Evolutionary conservation across 371 early-diverging fungal genomes (phyloP).

Genomic region (Mucor piriformis): DNA sequence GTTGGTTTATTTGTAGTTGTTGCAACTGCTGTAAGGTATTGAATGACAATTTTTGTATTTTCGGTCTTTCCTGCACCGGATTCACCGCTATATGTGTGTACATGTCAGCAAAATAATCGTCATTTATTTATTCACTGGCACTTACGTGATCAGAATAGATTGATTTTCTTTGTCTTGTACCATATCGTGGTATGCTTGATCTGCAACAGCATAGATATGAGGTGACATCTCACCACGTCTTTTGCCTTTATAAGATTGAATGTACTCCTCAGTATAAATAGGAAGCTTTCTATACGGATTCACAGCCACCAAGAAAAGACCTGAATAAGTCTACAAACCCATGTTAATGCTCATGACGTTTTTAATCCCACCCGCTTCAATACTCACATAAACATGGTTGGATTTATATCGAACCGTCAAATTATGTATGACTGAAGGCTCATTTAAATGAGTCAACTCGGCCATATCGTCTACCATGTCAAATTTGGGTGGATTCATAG

Average conservation of each 20-base stretch:
- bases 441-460: conserved; percentile 96
- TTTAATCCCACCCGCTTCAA: too few relatives aligned
- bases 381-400: conserved; percentile 90
- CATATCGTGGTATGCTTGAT: conserved; percentile 96
- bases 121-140: background rate
- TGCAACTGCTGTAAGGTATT: conserved; percentile 94
- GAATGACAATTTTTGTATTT: conserved; percentile 99
- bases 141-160: conserved; percentile 98
- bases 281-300: conserved; percentile 97
- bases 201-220: conserved; percentile 97
- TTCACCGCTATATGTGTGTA: conserved; percentile 85
- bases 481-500: conserved; percentile 99
- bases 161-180: conserved; percentile 94
- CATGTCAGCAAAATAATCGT: background rate
- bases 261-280: conserved; percentile 89
- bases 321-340: conserved; percentile 96
- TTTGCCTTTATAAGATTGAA: conserved; percentile 83
- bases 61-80: conserved; percentile 99
- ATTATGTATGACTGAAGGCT: conserved; percentile 98
- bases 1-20: conserved; percentile 24
- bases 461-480: conserved; percentile 99
- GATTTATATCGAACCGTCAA: conserved; percentile 89
- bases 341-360: too few relatives aligned
- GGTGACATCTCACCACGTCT: conserved; percentile 92
- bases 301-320: conserved; percentile 98